A percentile compares a stretch with the other conserved stretches of the same genome.
phyloP scores from a whole-genome alignment of 345 rosid species.

The Lagerstroemia speciosa region DNA sequence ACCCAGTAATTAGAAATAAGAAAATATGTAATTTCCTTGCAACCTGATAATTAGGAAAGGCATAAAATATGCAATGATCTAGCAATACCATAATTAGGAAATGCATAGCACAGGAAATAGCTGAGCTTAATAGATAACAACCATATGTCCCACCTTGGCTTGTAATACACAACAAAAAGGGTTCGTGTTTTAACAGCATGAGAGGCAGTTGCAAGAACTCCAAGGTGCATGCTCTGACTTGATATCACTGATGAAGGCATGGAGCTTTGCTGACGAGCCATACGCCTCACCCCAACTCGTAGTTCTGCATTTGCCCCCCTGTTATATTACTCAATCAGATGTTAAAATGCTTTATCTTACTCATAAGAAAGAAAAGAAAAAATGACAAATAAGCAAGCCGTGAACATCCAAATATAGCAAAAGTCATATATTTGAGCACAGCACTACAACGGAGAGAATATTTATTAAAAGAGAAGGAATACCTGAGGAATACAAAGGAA shows the following conservation, averaged over 20 bases:
- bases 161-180: constrained; percentile 75
- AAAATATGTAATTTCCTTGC: not conserved
- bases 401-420: not conserved
- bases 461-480: constrained; percentile 8
- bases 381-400: no score
- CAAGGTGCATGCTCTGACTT: constrained; percentile 90
- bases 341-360: not conserved
- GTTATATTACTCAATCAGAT: constrained; percentile 1
- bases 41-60: not conserved
- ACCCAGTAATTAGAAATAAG: not conserved
- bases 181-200: constrained; percentile 65
- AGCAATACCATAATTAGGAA: not conserved
- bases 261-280: constrained; percentile 52
- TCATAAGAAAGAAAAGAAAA: not conserved
- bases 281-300: constrained; percentile 74
- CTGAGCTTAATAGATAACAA: constrained; percentile 6
- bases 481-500: constrained; percentile 87
- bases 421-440: not conserved
- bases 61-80: not conserved
- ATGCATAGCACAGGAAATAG: constrained; percentile 4
- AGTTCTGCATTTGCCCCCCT: constrained; percentile 73
- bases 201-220: constrained; percentile 90
- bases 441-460: not conserved
- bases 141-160: constrained; percentile 56
- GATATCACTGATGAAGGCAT: constrained; percentile 92